Conservation (phyloP, 2,329 filamentous ascomycete species). For the Ophiostoma populinum region DNA sequence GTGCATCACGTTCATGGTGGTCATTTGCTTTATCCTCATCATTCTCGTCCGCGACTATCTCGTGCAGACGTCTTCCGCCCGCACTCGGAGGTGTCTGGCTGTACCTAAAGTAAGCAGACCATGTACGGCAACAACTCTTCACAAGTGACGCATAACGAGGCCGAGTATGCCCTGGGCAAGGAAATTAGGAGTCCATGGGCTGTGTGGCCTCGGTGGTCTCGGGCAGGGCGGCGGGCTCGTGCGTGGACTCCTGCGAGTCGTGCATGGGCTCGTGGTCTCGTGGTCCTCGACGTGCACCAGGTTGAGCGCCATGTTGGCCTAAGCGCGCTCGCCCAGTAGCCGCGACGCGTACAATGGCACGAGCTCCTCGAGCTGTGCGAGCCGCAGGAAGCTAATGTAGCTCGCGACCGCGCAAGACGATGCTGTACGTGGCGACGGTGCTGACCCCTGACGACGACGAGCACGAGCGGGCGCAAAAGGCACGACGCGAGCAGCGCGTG, state of each 20-base stretch:
- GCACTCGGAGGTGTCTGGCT: too few species aligned
- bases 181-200: too few species aligned
- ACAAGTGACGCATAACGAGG: too few species aligned
- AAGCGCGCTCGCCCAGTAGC: constrained; percentile 44
- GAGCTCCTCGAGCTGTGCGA: constrained; percentile 54
- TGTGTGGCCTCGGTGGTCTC: too few species aligned
- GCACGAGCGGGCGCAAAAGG: constrained; percentile 18
- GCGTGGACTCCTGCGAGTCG: too few species aligned
- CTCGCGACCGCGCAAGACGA: constrained; percentile 54
- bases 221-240: too few species aligned
- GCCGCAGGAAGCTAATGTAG: constrained; percentile 66
- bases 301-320: constrained; percentile 58
- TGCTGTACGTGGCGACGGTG: constrained; percentile 29
- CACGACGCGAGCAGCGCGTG: background rate
- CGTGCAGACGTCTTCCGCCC: too few species aligned
- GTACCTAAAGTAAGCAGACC: too few species aligned
- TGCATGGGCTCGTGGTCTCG: too few species aligned
- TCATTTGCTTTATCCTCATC: constrained; percentile 88
- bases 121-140: too few species aligned
- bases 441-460: constrained; percentile 26
- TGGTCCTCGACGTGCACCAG: constrained; percentile 54
- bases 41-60: constrained; percentile 97
- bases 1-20: constrained; percentile 79
- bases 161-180: too few species aligned
- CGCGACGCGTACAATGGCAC: constrained; percentile 81